Conservation (phyloP, 495 filamentous ascomycete species). For the Clohesyomyces aquaticus region DNA sequence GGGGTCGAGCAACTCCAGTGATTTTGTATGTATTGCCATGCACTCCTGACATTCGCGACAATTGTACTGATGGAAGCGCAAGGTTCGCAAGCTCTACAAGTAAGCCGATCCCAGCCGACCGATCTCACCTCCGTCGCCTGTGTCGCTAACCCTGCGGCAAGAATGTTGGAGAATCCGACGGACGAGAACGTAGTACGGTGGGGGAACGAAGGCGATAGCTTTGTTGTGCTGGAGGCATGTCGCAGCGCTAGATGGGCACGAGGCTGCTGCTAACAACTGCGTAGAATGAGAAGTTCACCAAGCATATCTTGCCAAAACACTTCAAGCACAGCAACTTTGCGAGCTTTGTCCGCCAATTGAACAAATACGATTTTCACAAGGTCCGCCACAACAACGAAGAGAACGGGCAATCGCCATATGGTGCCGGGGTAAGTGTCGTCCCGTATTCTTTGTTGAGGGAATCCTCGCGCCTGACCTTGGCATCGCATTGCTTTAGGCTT, state of each 20-base stretch:
- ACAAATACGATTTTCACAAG: slow-evolving; percentile 99
- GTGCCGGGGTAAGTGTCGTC: slow-evolving; percentile 71
- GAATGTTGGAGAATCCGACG: slow-evolving; percentile 95
- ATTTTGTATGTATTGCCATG: slow-evolving; percentile 65
- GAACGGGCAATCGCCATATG: slow-evolving; percentile 86
- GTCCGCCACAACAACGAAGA: slow-evolving; percentile 96
- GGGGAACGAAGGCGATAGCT: slow-evolving; percentile 93
- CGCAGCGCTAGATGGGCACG: not conserved
- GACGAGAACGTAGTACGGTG: slow-evolving; percentile 93
- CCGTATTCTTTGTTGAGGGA: slow-evolving; percentile 23
- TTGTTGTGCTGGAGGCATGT: slow-evolving; percentile 92
- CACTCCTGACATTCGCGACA: slow-evolving; percentile 15
- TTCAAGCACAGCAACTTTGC: slow-evolving; percentile 99
- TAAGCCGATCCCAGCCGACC: slow-evolving; percentile 52
- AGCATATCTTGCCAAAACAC: slow-evolving; percentile 94
- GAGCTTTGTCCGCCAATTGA: slow-evolving; percentile 96
- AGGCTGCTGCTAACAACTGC: not conserved
- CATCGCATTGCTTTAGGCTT: slow-evolving; percentile 61
- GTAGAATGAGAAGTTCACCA: slow-evolving; percentile 98
- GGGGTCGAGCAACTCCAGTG: slow-evolving; percentile 70
- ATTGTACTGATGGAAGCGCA: slow-evolving; percentile 24
- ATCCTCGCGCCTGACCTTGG: not conserved
- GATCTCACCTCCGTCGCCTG: not conserved
- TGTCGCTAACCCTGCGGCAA: slow-evolving; percentile 48
- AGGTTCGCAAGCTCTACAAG: slow-evolving; percentile 99